Evolutionary conservation across 768 basidiomycete genomes (phyloP).

Genomic region (Lepiota subincarnata): DNA sequence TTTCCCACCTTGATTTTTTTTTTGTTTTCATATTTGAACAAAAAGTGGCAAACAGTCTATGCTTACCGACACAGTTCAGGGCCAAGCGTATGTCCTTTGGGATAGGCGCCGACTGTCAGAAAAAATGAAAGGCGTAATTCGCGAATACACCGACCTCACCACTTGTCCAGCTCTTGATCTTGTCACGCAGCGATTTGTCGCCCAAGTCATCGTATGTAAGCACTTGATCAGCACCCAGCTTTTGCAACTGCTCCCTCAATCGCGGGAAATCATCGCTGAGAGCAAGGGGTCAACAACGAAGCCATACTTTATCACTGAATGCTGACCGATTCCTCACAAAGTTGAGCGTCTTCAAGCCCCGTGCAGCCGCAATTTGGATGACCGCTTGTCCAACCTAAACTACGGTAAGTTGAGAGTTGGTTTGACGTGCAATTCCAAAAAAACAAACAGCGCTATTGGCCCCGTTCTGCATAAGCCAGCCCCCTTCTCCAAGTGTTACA

Average conservation of each 20-base stretch:
- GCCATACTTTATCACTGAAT: not conserved
- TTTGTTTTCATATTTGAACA: not conserved
- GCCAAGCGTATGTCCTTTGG: conserved; percentile 40
- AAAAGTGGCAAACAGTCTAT: not conserved
- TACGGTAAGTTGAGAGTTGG: not conserved
- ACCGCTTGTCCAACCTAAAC: conserved; percentile 76
- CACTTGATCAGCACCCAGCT: conserved; percentile 72
- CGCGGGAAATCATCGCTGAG: conserved; percentile 48
- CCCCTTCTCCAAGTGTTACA: conserved; percentile 56
- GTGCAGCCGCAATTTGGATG: conserved; percentile 76
- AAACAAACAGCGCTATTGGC: conserved; percentile 73
- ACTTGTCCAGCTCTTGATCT: conserved; percentile 60
- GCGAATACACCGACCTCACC: conserved; percentile 43
- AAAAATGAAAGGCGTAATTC: not conserved
- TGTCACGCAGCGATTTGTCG: conserved; percentile 49
- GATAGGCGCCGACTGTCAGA: not conserved
- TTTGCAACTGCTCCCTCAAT: conserved; percentile 46
- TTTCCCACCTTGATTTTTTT: conserved; percentile 43
- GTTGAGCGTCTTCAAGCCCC: conserved; percentile 75
- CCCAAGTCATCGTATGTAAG: conserved; percentile 72
- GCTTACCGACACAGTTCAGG: conserved; percentile 48
- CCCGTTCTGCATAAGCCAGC: conserved; percentile 85
- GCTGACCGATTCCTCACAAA: conserved; percentile 68
- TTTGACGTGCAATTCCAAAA: not conserved
- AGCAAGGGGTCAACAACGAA: not conserved